Evolutionary conservation across 1,139 yeast species (phyloP), one percentile per base, ranked within the genome.

Genomic region (Yamadazyma triangularis): DNA sequence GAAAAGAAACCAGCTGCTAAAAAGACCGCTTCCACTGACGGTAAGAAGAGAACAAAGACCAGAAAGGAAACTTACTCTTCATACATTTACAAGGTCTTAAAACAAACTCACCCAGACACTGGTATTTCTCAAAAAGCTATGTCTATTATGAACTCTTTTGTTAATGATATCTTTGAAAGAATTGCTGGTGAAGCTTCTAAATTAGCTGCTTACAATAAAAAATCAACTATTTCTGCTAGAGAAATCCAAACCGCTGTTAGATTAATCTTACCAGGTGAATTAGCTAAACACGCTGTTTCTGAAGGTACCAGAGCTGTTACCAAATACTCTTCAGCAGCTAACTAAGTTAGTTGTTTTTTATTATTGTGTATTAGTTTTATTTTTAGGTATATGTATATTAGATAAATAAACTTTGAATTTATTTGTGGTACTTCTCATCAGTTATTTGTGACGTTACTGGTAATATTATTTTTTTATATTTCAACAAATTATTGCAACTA

Each of bases 251-350:
- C 97, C 53, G 96, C 98, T 52, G 98, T 91, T 52, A 86, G 97
- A 79, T 83, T 91, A 63, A 91, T 91, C 73, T 84, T 91, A 58
- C 98, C 98, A 51, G 98, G 98, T 81, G 98, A 91, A 76, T 81
- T 91, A 70, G 96, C 98, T 52, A 91, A 89, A 80, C 97, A 89
- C 72, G 96, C 97, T 57, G 96, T 88, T 57, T 85, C 96, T 55
- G 97, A 89, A 74, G 97, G 97, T 79, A 89, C 97, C 56, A 88
- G 96, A 83, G 96, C 98, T 68, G 97, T 91, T 57, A 89, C 97
- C 70, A 91, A 91, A 79, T 91, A 89, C 81, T 87, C 96, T 59
- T 85, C 96, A 60, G 81, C 88, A 54, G 73, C 81, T 52, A 26
- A 32, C 24, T 34, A 34, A 25, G 15, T 23, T 19, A 29, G 32